Evolutionary conservation across 2,329 filamentous ascomycete species (phyloP).

Genomic region (Claviceps humidiphila): DNA sequence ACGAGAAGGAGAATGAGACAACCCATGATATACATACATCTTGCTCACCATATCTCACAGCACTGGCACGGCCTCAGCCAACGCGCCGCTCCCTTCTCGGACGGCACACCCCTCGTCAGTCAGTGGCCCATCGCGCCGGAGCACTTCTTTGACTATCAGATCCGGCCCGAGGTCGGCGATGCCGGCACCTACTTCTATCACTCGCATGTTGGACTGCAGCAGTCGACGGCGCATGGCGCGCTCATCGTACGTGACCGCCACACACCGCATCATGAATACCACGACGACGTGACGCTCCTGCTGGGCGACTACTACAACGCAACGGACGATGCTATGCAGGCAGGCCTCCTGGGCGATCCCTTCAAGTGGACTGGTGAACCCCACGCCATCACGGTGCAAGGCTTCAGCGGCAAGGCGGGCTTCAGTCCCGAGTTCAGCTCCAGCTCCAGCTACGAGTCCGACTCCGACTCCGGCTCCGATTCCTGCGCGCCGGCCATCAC

Average conservation of each 20-base stretch:
- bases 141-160: slow-evolving; percentile 55
- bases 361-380: slow-evolving; percentile 5
- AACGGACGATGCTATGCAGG: background rate
- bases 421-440: background rate
- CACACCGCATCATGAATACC: background rate
- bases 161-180: slow-evolving; percentile 36
- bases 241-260: background rate
- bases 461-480: background rate
- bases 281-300: slow-evolving; percentile 2
- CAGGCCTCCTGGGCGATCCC: background rate
- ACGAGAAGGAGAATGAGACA: background rate
- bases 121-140: slow-evolving; percentile 53
- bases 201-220: slow-evolving; percentile 52
- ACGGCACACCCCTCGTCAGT: slow-evolving; percentile 44
- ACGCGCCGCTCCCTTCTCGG: slow-evolving; percentile 45
- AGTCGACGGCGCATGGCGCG: slow-evolving; percentile 1
- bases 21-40: background rate
- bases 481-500: background rate
- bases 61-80: slow-evolving; percentile 57
- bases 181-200: slow-evolving; percentile 57
- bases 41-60: slow-evolving; percentile 18
- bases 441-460: background rate
- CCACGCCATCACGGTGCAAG: background rate
- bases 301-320: slow-evolving; percentile 1
- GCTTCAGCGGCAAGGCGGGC: slow-evolving; percentile 3